Evolutionary conservation across 2,329 filamentous ascomycete species (phyloP).

Genomic region (Pseudogymnoascus sp.): DNA sequence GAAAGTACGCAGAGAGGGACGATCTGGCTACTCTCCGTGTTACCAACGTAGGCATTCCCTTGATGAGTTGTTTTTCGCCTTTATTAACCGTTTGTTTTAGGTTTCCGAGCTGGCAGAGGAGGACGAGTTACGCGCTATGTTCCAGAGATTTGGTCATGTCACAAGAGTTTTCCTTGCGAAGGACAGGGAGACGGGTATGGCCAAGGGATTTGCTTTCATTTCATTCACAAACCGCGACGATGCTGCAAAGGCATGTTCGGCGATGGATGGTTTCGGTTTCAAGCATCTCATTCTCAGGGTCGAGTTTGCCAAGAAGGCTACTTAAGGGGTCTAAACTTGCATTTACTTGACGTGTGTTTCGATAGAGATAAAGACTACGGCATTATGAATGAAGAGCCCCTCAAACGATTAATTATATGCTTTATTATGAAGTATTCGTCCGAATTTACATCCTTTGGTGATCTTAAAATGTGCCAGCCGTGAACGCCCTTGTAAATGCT

Average conservation of each 20-base stretch:
- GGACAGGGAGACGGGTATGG: slow-evolving; percentile 89
- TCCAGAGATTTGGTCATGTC: slow-evolving; percentile 93
- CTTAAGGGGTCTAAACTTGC: slow-evolving; percentile 16
- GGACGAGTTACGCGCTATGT: slow-evolving; percentile 90
- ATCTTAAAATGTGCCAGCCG: neutral
- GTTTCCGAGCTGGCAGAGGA: slow-evolving; percentile 97
- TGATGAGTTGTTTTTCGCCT: neutral
- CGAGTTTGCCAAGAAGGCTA: slow-evolving; percentile 75
- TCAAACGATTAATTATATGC: slow-evolving; percentile 13
- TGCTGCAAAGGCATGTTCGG: slow-evolving; percentile 85
- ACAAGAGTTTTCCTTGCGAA: slow-evolving; percentile 97
- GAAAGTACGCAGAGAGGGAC: slow-evolving; percentile 89
- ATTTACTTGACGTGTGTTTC: slow-evolving; percentile 9
- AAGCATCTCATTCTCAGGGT: slow-evolving; percentile 80
- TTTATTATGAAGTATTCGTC: neutral
- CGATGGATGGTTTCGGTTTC: slow-evolving; percentile 95
- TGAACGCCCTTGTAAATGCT: neutral
- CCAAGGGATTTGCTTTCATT: slow-evolving; percentile 99
- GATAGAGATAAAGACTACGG: slow-evolving; percentile 10
- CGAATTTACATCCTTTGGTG: neutral
- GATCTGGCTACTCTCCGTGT: slow-evolving; percentile 93
- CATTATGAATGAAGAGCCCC: slow-evolving; percentile 11
- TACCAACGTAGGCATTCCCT: slow-evolving; percentile 69
- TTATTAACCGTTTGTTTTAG: slow-evolving; percentile 36
- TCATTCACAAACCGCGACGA: slow-evolving; percentile 87